Base-by-base conservation (phyloP, 179 eudicot species). In the Silene vulgaris region DNA sequence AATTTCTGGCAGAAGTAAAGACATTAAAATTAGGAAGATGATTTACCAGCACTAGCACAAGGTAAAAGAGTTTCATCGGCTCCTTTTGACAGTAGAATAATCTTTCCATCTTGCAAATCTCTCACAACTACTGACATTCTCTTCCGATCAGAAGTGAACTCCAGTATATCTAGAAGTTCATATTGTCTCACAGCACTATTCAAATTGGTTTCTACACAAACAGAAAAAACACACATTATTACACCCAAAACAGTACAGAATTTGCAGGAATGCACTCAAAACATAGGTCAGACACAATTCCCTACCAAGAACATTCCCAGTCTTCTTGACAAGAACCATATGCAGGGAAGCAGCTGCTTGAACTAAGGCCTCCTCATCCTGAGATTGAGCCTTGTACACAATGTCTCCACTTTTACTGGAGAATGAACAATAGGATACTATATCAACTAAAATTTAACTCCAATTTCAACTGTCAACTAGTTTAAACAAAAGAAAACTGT, bases 321-420 rank as follows among this genome's bases (percentile, higher is more conserved):
- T 87, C 84, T 88, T 95, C 67, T 83, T 84, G 65, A 88, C 73
- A 75, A 90, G 91, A 80, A 87, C 82, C 97, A 95, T 87, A 81
- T 89, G 84, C 87, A 95, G 76, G 64, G 57, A 79, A 65, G 99
- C 93, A 86, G 97, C 97, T 71, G 97, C 99, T 66, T 85, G 93
- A 74, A 95, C 99, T 81, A 95, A 89, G 74, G 99, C 99, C 81
- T 95, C 99, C 84, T 95, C 99, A 86, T 95, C 99, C 87, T 92
- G 99, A 73, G 99, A 95, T 79, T 90, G 99, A 43, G 96, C 92
- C 88, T 95, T 89, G 72, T 95, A 95, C 65, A 89, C 79, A 69
- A 92, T 71, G 67, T 83, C 88, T 78, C 97, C 99, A 85, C 77
- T 88, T 85, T 91, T 88, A 77, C 99, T 95, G 76, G 30, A 81